Conservation (phyloP, 2,329 filamentous ascomycete genomes). For the Xylaria sp. region DNA sequence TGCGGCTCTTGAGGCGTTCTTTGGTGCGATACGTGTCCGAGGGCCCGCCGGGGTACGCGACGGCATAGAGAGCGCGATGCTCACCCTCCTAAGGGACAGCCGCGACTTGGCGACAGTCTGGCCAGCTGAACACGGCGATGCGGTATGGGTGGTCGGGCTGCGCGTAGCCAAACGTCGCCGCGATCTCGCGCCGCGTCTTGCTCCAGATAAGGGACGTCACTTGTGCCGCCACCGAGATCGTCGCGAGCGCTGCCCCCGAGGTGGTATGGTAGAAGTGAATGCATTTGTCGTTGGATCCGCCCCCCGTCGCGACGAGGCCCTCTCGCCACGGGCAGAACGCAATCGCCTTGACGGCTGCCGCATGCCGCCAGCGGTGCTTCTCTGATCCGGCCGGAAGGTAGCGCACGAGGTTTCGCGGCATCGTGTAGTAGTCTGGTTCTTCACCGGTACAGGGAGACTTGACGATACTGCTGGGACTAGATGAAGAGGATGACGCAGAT, state of each 20-base stretch:
- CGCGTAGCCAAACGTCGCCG: constrained; percentile 92
- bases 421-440: constrained; percentile 28
- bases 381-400: constrained; percentile 66
- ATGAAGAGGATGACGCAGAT: constrained; percentile 3
- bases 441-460: neutral
- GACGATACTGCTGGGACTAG: neutral
- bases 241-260: constrained; percentile 85
- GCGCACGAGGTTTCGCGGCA: constrained; percentile 51
- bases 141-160: constrained; percentile 89
- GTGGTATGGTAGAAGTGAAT: constrained; percentile 95
- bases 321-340: constrained; percentile 96
- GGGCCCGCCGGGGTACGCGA: constrained; percentile 75
- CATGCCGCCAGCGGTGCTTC: constrained; percentile 80
- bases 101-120: constrained; percentile 85
- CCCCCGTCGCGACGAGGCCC: constrained; percentile 87
- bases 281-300: constrained; percentile 92
- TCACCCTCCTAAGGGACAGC: constrained; percentile 86
- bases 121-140: constrained; percentile 95
- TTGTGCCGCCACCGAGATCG: constrained; percentile 91
- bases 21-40: constrained; percentile 59
- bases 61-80: constrained; percentile 85
- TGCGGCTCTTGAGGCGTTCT: constrained; percentile 61
- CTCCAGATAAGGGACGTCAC: constrained; percentile 95
- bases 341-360: constrained; percentile 93
- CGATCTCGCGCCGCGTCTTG: constrained; percentile 84